phyloP scores from a whole-genome alignment of 2,329 filamentous ascomycete genomes.

The Niveomyces coronatus region DNA sequence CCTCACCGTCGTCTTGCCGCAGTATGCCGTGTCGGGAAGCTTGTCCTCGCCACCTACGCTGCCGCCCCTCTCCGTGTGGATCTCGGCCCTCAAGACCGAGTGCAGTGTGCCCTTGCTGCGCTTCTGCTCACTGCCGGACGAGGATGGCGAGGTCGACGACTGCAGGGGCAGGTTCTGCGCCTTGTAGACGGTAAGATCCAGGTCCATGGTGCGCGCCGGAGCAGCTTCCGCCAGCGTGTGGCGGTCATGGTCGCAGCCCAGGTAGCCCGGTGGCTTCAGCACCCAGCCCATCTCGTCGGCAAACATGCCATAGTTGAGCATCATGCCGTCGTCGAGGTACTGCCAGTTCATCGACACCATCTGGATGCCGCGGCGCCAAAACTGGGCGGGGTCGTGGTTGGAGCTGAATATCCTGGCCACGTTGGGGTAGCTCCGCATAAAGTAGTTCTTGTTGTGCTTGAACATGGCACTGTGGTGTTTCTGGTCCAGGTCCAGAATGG shows the following conservation, averaged over 20 bases:
- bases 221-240: conserved; percentile 35
- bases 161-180: conserved; percentile 54
- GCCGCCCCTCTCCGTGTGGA: conserved; percentile 61
- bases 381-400: conserved; percentile 88
- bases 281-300: conserved; percentile 76
- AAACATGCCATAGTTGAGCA: conserved; percentile 97
- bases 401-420: conserved; percentile 70
- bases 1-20: conserved; percentile 44
- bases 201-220: conserved; percentile 45
- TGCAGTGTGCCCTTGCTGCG: conserved; percentile 35
- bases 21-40: conserved; percentile 43
- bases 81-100: conserved; percentile 67
- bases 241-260: conserved; percentile 32
- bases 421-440: conserved; percentile 89
- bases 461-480: conserved; percentile 68
- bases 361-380: conserved; percentile 90
- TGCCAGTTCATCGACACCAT: conserved; percentile 99
- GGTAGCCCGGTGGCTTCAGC: conserved; percentile 70
- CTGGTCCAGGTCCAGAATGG: conserved; percentile 47
- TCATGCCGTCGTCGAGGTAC: conserved; percentile 84
- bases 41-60: conserved; percentile 22
- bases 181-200: conserved; percentile 64
- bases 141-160: too few relatives aligned
- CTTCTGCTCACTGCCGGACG: conserved; percentile 22
- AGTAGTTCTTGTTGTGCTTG: conserved; percentile 73